These are phyloP conservation scores for Lactarius psammicola DNA, from an alignment of 768 basidiomycete genomes.

Conservation along the genomic window DNA sequence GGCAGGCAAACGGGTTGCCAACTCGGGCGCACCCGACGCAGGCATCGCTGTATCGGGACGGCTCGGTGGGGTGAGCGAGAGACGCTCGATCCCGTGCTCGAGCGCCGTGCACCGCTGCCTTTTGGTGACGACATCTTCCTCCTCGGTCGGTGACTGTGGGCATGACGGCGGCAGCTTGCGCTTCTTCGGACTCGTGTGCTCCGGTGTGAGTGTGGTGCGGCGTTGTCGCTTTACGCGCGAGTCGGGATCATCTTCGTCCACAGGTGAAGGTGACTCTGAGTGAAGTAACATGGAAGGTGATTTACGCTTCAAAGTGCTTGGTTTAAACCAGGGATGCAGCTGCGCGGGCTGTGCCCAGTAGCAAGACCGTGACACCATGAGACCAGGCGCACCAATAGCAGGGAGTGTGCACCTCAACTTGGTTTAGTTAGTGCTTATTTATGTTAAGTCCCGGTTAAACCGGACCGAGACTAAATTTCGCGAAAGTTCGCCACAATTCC, in stretches of 20 bases:
- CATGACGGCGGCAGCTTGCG: constrained; percentile 20
- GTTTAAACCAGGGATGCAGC: constrained; percentile 47
- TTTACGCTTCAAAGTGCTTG: constrained; percentile 44
- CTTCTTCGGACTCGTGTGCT: constrained; percentile 14
- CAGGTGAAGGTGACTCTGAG: constrained; percentile 9
- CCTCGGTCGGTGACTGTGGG: constrained; percentile 15
- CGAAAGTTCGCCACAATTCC: background rate
- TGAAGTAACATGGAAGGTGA: constrained; percentile 18
- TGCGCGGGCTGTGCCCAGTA: constrained; percentile 37
- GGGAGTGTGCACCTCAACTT: background rate
- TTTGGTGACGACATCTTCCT: background rate
- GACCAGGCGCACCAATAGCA: background rate
- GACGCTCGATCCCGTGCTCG: constrained; percentile 20
- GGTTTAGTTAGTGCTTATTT: background rate
- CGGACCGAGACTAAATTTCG: background rate
- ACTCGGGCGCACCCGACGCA: background rate
- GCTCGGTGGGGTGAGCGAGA: constrained; percentile 10
- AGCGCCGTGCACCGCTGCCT: constrained; percentile 24
- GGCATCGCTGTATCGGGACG: background rate
- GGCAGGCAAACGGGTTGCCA: too few relatives aligned
- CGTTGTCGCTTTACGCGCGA: constrained; percentile 19
- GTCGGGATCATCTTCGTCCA: constrained; percentile 15
- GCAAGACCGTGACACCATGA: constrained; percentile 38
- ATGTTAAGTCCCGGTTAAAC: background rate
- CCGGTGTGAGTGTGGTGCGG: background rate